Evolutionary conservation across 2,329 filamentous ascomycete genomes (phyloP).

Genomic region (Arthroderma sp.): DNA sequence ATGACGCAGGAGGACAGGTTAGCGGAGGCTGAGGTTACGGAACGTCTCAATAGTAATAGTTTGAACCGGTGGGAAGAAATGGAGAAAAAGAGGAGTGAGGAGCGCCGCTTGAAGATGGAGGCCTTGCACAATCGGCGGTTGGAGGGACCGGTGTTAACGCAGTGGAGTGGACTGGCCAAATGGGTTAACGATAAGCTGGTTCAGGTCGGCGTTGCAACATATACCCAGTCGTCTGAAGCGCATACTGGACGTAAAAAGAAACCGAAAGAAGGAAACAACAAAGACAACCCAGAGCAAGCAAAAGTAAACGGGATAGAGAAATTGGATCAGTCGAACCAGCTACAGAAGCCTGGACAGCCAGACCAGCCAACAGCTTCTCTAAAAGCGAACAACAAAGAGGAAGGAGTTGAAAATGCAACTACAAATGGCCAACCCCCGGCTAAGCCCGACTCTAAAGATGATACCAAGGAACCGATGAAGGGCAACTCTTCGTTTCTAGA

Average conservation of each 20-base stretch:
- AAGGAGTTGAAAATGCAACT: not conserved
- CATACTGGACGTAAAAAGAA: slow-evolving; percentile 13
- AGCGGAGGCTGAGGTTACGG: slow-evolving; percentile 67
- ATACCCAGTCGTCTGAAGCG: slow-evolving; percentile 24
- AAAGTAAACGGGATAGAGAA: slow-evolving; percentile 20
- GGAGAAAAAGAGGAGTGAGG: slow-evolving; percentile 76
- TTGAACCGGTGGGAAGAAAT: slow-evolving; percentile 88
- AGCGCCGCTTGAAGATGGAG: slow-evolving; percentile 68
- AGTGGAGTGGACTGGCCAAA: slow-evolving; percentile 82
- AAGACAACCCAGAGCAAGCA: slow-evolving; percentile 10
- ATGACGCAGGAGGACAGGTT: slow-evolving; percentile 81
- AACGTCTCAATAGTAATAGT: slow-evolving; percentile 78
- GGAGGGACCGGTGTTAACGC: slow-evolving; percentile 77
- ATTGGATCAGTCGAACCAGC: slow-evolving; percentile 3
- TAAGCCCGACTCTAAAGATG: not conserved
- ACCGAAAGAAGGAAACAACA: not conserved
- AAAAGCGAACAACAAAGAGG: slow-evolving; percentile 1
- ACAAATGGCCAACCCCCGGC: not conserved
- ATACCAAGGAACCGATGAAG: not conserved
- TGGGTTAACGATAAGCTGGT: slow-evolving; percentile 65
- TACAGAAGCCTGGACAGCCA: not conserved
- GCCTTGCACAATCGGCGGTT: slow-evolving; percentile 77
- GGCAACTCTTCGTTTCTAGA: slow-evolving; percentile 10
- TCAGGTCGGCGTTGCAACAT: slow-evolving; percentile 52
- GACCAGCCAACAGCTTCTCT: not conserved